Conservation (phyloP, 371 early-diverging fungal genomes). For the Apophysomyces trapeziformis region DNA sequence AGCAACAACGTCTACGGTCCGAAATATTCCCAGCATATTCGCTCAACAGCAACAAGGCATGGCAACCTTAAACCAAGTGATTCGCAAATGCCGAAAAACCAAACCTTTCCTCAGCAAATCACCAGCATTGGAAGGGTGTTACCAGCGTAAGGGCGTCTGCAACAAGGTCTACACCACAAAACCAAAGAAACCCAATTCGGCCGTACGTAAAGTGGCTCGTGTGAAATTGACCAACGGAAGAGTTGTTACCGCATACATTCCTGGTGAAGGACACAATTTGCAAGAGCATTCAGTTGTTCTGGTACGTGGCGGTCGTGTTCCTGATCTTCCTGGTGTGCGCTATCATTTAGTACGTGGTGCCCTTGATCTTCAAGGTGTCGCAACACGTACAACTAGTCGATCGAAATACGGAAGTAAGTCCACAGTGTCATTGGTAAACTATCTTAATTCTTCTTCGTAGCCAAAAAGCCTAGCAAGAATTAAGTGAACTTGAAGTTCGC, state of each 20-base stretch:
- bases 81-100: conserved; percentile 83
- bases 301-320: conserved; percentile 93
- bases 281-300: conserved; percentile 97
- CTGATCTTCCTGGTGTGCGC: conserved; percentile 97
- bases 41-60: conserved; percentile 52
- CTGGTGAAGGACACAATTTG: conserved; percentile 97
- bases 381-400: conserved; percentile 80
- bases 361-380: conserved; percentile 94
- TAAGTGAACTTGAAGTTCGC: conserved; percentile 19
- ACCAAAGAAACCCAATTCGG: conserved; percentile 95
- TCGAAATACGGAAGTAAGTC: conserved; percentile 94
- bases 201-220: conserved; percentile 85
- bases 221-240: conserved; percentile 90
- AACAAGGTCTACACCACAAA: conserved; percentile 93
- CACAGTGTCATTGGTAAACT: neutral
- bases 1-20: conserved; percentile 6
- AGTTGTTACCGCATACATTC: conserved; percentile 92
- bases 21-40: conserved; percentile 15
- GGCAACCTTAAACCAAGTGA: conserved; percentile 97
- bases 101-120: conserved; percentile 70
- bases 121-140: conserved; percentile 89
- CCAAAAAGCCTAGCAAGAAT: conserved; percentile 54
- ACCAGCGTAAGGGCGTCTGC: conserved; percentile 94
- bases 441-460: conserved; percentile 19
- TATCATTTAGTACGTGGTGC: conserved; percentile 95